Conservation (phyloP, 768 basidiomycete species). For the Termitomyces eurrhizus region DNA sequence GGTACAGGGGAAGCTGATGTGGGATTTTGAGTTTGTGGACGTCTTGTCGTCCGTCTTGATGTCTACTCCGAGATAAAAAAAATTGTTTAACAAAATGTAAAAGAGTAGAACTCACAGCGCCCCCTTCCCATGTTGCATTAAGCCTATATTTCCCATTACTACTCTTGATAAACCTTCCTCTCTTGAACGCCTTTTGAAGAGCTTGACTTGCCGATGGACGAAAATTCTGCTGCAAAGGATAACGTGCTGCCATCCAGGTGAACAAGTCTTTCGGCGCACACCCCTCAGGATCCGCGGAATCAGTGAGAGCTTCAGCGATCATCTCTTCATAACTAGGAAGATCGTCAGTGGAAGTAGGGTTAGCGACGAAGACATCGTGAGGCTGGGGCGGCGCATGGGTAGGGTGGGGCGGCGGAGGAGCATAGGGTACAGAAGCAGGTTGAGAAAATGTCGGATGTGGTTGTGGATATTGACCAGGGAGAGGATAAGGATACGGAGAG, state of each 20-base stretch:
- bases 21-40: slow-evolving; percentile 60
- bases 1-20: slow-evolving; percentile 26
- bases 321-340: slow-evolving; percentile 90
- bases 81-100: background rate
- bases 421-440: slow-evolving; percentile 27
- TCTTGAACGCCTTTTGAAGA: slow-evolving; percentile 79
- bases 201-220: slow-evolving; percentile 88
- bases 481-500: slow-evolving; percentile 11
- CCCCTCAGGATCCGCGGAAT: slow-evolving; percentile 67
- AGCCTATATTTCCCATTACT: slow-evolving; percentile 71
- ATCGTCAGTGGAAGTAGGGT: slow-evolving; percentile 36
- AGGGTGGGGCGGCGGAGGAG: slow-evolving; percentile 28
- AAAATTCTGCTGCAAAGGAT: slow-evolving; percentile 86
- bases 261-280: slow-evolving; percentile 81
- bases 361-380: slow-evolving; percentile 18
- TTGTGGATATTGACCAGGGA: slow-evolving; percentile 2
- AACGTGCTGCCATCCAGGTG: slow-evolving; percentile 77
- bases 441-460: slow-evolving; percentile 35
- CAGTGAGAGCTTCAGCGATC: slow-evolving; percentile 77
- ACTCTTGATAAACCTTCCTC: slow-evolving; percentile 77
- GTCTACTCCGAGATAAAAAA: slow-evolving; percentile 39
- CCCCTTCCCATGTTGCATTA: slow-evolving; percentile 78
- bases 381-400: slow-evolving; percentile 22
- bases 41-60: slow-evolving; percentile 71
- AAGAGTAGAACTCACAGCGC: slow-evolving; percentile 50